A percentile compares a stretch with the other conserved stretches of the same genome.
These are phyloP conservation scores for Aspergillus bertholletiae DNA, from an alignment of 495 filamentous ascomycete species.

Conservation along the genomic window DNA sequence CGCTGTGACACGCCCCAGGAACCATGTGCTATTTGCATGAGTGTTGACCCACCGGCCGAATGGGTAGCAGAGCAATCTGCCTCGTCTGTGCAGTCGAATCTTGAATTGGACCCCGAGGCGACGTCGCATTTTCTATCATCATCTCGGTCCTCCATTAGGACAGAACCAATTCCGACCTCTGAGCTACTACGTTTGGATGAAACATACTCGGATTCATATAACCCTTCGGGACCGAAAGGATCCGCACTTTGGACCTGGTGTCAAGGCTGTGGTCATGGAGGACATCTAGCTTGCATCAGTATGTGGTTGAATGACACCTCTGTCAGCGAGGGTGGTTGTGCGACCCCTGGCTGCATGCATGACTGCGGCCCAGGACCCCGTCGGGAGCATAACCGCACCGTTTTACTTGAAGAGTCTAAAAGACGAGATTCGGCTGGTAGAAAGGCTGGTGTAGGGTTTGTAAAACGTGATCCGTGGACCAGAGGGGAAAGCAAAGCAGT, in stretches of 20 bases:
- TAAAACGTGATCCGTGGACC: constrained; percentile 42
- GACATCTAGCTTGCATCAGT: constrained; percentile 64
- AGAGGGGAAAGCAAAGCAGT: constrained; percentile 43
- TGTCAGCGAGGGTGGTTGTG: constrained; percentile 67
- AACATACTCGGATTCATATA: constrained; percentile 10
- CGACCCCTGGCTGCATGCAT: constrained; percentile 68
- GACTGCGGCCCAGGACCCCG: constrained; percentile 65
- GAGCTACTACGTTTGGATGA: constrained; percentile 19
- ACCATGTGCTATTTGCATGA: constrained; percentile 45
- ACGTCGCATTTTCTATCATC: constrained; percentile 25
- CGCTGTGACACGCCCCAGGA: constrained; percentile 42
- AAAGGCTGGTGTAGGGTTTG: constrained; percentile 32
- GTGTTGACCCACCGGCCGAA: constrained; percentile 46
- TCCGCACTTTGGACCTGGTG: constrained; percentile 64
- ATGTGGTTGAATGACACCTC: constrained; percentile 58
- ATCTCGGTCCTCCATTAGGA: constrained; percentile 26
- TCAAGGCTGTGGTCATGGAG: constrained; percentile 71
- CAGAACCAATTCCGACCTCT: constrained; percentile 26
- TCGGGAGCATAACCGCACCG: constrained; percentile 41
- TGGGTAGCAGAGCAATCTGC: constrained; percentile 34
- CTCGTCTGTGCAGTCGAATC: constrained; percentile 13
- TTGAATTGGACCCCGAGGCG: constrained; percentile 17
- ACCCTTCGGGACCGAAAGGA: constrained; percentile 26
- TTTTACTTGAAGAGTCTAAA: constrained; percentile 33
- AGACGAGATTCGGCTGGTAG: constrained; percentile 35